Conservation (phyloP, 345 rosid species). For the Eucalyptus cladocalyx region DNA sequence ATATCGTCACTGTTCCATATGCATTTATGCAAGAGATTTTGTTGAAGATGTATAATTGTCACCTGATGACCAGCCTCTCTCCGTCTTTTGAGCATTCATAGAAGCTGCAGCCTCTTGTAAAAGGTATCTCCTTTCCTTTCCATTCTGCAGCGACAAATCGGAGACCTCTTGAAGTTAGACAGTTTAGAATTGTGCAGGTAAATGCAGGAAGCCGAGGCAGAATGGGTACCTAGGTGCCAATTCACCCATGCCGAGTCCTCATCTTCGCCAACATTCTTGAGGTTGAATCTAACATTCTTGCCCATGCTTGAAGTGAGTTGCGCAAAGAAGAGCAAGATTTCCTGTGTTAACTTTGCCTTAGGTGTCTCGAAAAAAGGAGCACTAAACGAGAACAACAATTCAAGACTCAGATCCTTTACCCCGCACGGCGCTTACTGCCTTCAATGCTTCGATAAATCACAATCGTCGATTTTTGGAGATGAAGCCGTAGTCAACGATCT, state of each 20-base stretch:
- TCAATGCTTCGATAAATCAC: background rate
- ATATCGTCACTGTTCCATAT: background rate
- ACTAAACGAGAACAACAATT: background rate
- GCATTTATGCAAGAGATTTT: background rate
- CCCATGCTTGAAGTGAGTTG: constrained; percentile 57
- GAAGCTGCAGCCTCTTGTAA: constrained; percentile 80
- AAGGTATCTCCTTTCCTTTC: constrained; percentile 48
- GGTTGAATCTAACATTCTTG: constrained; percentile 42
- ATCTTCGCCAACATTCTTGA: constrained; percentile 52
- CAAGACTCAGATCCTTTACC: background rate
- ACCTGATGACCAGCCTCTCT: constrained; percentile 33
- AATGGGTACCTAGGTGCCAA: constrained; percentile 60
- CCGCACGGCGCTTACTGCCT: background rate
- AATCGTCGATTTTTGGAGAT: background rate
- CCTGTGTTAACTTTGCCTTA: constrained; percentile 18
- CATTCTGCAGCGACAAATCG: constrained; percentile 31
- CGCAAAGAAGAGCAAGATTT: constrained; percentile 37
- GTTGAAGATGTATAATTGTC: background rate
- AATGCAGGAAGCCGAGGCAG: background rate
- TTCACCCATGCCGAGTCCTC: constrained; percentile 43
- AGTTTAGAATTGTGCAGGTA: background rate
- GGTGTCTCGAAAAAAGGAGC: background rate
- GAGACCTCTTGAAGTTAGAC: background rate
- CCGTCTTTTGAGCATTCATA: constrained; percentile 41
- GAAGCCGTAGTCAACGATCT: background rate